phyloP scores from a whole-genome alignment of 1,139 yeast genomes.

The Hanseniaspora uvarum region DNA sequence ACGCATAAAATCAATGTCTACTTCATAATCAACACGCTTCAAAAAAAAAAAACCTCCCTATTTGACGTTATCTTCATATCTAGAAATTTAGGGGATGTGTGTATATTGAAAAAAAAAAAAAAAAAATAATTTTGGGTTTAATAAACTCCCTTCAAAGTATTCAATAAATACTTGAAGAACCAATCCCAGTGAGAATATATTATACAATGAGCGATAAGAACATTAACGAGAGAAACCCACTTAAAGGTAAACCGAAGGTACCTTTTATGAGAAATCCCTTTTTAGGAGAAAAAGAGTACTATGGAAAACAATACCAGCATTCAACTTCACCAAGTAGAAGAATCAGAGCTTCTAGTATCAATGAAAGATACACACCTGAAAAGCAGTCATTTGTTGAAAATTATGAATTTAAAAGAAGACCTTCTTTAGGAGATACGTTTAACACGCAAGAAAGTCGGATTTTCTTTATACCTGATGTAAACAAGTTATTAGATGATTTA shows the following conservation, averaged over 20 bases:
- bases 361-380: conserved; percentile 28
- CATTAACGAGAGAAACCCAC: background rate
- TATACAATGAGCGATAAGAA: background rate
- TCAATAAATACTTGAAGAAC: background rate
- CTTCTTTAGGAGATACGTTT: conserved; percentile 47
- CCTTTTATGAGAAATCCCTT: conserved; percentile 41
- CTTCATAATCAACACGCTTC: background rate
- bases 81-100: background rate
- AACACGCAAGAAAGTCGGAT: conserved; percentile 37
- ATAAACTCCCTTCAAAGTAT: background rate
- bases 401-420: conserved; percentile 42
- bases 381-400: conserved; percentile 22
- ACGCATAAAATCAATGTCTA: no score
- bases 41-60: background rate
- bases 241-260: background rate
- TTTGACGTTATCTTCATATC: background rate
- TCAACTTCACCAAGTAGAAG: conserved; percentile 27
- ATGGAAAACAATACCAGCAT: conserved; percentile 41
- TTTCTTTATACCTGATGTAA: conserved; percentile 67
- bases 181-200: background rate
- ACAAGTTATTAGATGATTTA: conserved; percentile 58
- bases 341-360: conserved; percentile 41
- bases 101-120: background rate
- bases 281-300: conserved; percentile 58
- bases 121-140: background rate